A percentile compares a stretch with the other conserved stretches of the same genome.
Evolutionary conservation across 805 yeast species (phyloP).

Genomic region (Myxozyma lipomycoides): DNA sequence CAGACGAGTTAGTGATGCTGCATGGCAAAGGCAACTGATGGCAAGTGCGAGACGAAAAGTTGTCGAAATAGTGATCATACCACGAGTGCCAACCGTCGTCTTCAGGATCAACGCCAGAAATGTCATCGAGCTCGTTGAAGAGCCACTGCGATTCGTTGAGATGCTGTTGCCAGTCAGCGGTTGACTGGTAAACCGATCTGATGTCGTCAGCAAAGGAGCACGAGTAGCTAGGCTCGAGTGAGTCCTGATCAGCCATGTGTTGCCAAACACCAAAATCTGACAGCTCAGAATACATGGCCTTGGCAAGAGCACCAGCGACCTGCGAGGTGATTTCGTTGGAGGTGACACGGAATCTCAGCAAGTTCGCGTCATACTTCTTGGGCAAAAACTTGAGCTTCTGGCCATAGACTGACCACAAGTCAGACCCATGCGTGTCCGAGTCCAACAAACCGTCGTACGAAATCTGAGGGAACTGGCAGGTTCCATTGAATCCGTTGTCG

Average conservation of each 20-base stretch:
- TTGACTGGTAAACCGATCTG: slow-evolving; percentile 32
- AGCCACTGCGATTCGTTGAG: slow-evolving; percentile 39
- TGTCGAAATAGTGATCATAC: slow-evolving; percentile 45
- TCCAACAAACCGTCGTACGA: slow-evolving; percentile 43
- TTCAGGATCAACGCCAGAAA: slow-evolving; percentile 32
- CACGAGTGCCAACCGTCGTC: slow-evolving; percentile 26
- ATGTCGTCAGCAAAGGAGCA: slow-evolving; percentile 38
- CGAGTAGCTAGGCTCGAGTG: slow-evolving; percentile 39
- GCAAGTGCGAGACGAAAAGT: slow-evolving; percentile 42
- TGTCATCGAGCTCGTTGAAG: slow-evolving; percentile 40
- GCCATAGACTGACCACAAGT: slow-evolving; percentile 41
- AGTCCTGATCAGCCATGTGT: slow-evolving; percentile 35
- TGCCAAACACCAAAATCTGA: slow-evolving; percentile 37
- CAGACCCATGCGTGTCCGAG: slow-evolving; percentile 41
- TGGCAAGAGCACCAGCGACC: slow-evolving; percentile 40
- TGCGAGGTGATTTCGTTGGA: slow-evolving; percentile 42
- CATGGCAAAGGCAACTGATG: slow-evolving; percentile 40
- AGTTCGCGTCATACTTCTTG: slow-evolving; percentile 35
- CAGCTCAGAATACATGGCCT: slow-evolving; percentile 41
- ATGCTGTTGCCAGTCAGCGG: slow-evolving; percentile 41
- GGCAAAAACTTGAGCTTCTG: slow-evolving; percentile 39
- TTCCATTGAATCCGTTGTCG: slow-evolving; percentile 33
- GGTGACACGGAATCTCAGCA: slow-evolving; percentile 40
- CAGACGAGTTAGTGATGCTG: slow-evolving; percentile 31
- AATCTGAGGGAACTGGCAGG: slow-evolving; percentile 43